Conservation (phyloP, 169 alveolate genomes). For the Plasmodium falciparum region DNA sequence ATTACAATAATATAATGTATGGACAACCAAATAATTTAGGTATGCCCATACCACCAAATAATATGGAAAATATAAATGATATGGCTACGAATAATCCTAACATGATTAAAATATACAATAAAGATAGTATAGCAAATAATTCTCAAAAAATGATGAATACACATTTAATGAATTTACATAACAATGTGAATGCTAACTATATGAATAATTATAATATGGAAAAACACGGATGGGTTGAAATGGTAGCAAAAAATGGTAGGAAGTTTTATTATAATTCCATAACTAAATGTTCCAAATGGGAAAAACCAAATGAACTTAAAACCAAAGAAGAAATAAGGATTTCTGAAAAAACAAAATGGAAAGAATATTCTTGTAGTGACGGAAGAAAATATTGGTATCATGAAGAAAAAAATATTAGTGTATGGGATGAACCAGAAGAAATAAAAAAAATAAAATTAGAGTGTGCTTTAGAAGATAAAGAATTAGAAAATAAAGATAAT, state of each 20-base stretch:
- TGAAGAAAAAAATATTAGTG: slow-evolving; percentile 68
- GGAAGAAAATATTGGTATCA: slow-evolving; percentile 74
- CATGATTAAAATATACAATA: slow-evolving; percentile 64
- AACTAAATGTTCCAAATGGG: slow-evolving; percentile 89
- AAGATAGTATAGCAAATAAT: slow-evolving; percentile 24
- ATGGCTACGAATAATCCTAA: slow-evolving; percentile 25
- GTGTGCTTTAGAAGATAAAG: slow-evolving; percentile 46
- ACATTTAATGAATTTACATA: slow-evolving; percentile 12
- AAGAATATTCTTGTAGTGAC: slow-evolving; percentile 71
- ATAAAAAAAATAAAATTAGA: slow-evolving; percentile 75
- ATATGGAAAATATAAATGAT: slow-evolving; percentile 13
- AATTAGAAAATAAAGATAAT: slow-evolving; percentile 5
- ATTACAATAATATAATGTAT: slow-evolving; percentile 46
- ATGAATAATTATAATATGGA: slow-evolving; percentile 27
- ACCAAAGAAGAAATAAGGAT: slow-evolving; percentile 77
- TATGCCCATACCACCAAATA: slow-evolving; percentile 41
- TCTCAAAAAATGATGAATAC: slow-evolving; percentile 22
- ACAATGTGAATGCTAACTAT: slow-evolving; percentile 10
- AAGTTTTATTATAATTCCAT: slow-evolving; percentile 84
- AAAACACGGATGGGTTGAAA: slow-evolving; percentile 84
- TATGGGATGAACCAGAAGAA: slow-evolving; percentile 84
- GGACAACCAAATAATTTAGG: slow-evolving; percentile 33
- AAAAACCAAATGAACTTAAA: slow-evolving; percentile 86
- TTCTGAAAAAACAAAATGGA: slow-evolving; percentile 81
- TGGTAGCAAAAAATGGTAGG: slow-evolving; percentile 88